A percentile compares a stretch with the other conserved stretches of the same genome.
Evolutionary conservation across 257 asterid species (phyloP).

Genomic region (Solanum commersonii): DNA sequence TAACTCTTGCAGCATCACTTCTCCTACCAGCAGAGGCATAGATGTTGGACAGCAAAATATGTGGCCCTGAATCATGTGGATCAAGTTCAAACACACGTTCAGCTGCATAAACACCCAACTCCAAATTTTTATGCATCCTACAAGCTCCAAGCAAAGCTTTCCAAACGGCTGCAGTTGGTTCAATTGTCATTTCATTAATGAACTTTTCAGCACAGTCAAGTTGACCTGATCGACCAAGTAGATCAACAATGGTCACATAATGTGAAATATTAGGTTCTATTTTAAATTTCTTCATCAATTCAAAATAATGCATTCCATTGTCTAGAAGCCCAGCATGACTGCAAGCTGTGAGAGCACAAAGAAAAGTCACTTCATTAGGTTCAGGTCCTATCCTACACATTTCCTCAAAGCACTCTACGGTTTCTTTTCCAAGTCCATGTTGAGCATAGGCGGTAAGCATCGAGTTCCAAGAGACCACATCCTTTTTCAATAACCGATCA

Average conservation of each 20-base stretch:
- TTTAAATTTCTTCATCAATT: slow-evolving; percentile 44
- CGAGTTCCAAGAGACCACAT: slow-evolving; percentile 79
- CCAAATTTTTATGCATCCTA: slow-evolving; percentile 63
- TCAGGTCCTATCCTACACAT: slow-evolving; percentile 40
- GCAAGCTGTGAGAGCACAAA: slow-evolving; percentile 71
- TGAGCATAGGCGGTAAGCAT: slow-evolving; percentile 81
- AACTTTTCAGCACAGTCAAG: slow-evolving; percentile 48
- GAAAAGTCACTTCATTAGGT: slow-evolving; percentile 58
- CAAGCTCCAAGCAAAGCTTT: slow-evolving; percentile 88
- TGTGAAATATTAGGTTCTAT: slow-evolving; percentile 52
- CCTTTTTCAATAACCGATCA: slow-evolving; percentile 37
- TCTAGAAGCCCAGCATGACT: slow-evolving; percentile 77
- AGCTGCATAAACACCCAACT: slow-evolving; percentile 64
- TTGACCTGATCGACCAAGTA: slow-evolving; percentile 71
- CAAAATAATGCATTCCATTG: slow-evolving; percentile 55
- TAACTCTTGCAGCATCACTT: slow-evolving; percentile 65
- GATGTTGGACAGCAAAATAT: slow-evolving; percentile 54
- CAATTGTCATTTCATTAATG: slow-evolving; percentile 51
- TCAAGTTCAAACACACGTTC: slow-evolving; percentile 74
- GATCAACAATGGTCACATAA: slow-evolving; percentile 49
- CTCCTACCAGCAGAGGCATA: slow-evolving; percentile 66
- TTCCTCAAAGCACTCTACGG: slow-evolving; percentile 49
- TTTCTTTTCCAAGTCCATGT: slow-evolving; percentile 70
- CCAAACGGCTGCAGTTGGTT: slow-evolving; percentile 63
- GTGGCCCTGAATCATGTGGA: slow-evolving; percentile 79